Conservation (phyloP, 768 basidiomycete species). For the Psilocybe tampanensis region DNA sequence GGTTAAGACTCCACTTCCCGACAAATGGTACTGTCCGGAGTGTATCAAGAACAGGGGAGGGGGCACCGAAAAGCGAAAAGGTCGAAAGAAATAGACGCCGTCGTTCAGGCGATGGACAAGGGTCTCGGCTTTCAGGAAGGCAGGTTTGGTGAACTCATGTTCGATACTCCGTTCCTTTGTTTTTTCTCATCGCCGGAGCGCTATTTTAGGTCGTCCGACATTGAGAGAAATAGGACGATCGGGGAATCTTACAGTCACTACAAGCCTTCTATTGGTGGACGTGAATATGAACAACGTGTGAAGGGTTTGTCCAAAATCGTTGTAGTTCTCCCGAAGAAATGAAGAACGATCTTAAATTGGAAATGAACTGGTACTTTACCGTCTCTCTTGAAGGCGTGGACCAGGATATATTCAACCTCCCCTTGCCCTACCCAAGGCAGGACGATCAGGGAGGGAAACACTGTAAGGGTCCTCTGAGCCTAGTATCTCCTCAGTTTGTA, state of each 20-base stretch:
- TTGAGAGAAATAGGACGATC: not conserved
- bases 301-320: not conserved
- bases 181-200: not conserved
- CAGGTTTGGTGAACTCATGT: not conserved
- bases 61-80: constrained; percentile 35
- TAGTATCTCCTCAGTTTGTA: too few relatives aligned
- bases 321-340: not conserved
- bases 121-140: not conserved
- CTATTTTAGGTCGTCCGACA: too few relatives aligned
- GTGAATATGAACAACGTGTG: not conserved
- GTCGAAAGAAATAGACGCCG: constrained; percentile 30
- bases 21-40: constrained; percentile 59
- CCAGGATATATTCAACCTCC: too few relatives aligned
- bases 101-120: not conserved
- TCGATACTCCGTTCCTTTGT: not conserved
- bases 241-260: not conserved
- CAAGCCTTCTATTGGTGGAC: not conserved
- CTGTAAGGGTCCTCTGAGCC: too few relatives aligned
- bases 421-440: too few relatives aligned
- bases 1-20: constrained; percentile 46
- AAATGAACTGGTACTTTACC: not conserved
- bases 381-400: too few relatives aligned
- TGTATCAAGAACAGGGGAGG: constrained; percentile 42
- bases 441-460: too few relatives aligned
- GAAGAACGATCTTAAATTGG: not conserved